A percentile compares a stretch with the other conserved stretches of the same genome.
phyloP scores from a whole-genome alignment of 2,329 filamentous ascomycete genomes.

The Hirsutella thompsonii region DNA sequence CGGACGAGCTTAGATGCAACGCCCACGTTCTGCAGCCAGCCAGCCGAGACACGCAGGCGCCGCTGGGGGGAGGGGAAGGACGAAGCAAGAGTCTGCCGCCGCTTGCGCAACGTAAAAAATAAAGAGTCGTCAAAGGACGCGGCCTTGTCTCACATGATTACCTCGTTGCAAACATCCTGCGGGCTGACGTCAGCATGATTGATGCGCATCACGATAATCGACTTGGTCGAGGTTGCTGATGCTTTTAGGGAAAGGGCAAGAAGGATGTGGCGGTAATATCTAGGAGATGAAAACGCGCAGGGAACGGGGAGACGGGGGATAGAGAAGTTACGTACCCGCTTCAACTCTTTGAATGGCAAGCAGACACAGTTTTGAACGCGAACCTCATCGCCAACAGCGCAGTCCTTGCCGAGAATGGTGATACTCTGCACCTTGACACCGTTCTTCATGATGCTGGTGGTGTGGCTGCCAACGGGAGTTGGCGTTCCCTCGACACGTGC shows the following conservation, averaged over 20 bases:
- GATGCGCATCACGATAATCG: conserved; percentile 12
- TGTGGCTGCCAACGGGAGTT: conserved; percentile 75
- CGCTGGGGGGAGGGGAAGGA: too few relatives aligned
- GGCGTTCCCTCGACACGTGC: conserved; percentile 93
- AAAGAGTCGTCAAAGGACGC: not conserved
- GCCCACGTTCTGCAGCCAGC: too few relatives aligned
- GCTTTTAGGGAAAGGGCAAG: not conserved
- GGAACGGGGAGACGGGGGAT: not conserved
- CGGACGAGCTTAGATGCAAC: too few relatives aligned
- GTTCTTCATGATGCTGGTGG: conserved; percentile 91
- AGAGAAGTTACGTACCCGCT: conserved; percentile 53
- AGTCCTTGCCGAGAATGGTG: conserved; percentile 95
- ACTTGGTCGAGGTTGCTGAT: not conserved
- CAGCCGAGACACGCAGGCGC: too few relatives aligned
- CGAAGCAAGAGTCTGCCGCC: not conserved
- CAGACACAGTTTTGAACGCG: conserved; percentile 97
- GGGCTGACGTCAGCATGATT: conserved; percentile 1
- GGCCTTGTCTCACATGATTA: conserved; percentile 68
- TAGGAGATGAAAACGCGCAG: not conserved
- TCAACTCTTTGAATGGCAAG: conserved; percentile 94
- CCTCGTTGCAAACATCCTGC: conserved; percentile 71
- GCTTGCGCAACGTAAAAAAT: not conserved
- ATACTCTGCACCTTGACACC: conserved; percentile 98
- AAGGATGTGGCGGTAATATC: not conserved
- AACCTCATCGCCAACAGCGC: conserved; percentile 83